Conservation (phyloP, 768 basidiomycete genomes). For the Crepidotus variabilis region DNA sequence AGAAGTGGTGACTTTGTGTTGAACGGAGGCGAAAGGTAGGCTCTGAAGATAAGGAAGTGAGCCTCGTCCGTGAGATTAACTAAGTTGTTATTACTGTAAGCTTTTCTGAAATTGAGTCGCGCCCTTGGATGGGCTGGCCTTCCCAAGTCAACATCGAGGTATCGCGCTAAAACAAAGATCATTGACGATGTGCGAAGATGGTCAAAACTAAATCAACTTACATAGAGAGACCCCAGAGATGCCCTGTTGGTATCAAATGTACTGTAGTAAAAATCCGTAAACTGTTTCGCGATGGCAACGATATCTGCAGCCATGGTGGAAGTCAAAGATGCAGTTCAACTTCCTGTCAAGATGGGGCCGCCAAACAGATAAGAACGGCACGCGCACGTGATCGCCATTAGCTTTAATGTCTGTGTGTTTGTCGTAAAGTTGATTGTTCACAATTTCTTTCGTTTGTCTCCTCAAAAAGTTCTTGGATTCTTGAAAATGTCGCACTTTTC, state of each 20-base stretch:
- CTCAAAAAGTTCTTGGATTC: background rate
- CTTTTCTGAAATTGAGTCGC: conserved; percentile 59
- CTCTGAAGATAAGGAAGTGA: conserved; percentile 33
- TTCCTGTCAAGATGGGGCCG: background rate
- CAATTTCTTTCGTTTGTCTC: background rate
- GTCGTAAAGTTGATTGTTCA: too few species aligned
- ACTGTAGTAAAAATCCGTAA: conserved; percentile 78
- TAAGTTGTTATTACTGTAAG: conserved; percentile 45
- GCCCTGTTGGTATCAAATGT: conserved; percentile 68
- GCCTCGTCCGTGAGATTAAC: background rate
- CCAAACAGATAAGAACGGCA: background rate
- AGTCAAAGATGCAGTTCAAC: conserved; percentile 5
- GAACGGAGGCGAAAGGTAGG: conserved; percentile 79
- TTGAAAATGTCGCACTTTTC: conserved; percentile 35
- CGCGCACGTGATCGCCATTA: background rate
- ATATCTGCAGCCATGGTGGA: conserved; percentile 63
- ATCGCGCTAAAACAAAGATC: conserved; percentile 53
- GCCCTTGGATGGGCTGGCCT: conserved; percentile 53
- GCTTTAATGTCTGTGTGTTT: background rate
- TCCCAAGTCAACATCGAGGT: conserved; percentile 88
- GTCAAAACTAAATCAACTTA: conserved; percentile 38
- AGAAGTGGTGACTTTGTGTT: conserved; percentile 75
- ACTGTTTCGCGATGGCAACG: conserved; percentile 71
- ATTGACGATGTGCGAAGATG: conserved; percentile 10
- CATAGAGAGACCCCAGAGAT: conserved; percentile 67